Evolutionary conservation across 1,284 basidiomycete species (phyloP).

Genomic region (Tranzscheliella williamsii): DNA sequence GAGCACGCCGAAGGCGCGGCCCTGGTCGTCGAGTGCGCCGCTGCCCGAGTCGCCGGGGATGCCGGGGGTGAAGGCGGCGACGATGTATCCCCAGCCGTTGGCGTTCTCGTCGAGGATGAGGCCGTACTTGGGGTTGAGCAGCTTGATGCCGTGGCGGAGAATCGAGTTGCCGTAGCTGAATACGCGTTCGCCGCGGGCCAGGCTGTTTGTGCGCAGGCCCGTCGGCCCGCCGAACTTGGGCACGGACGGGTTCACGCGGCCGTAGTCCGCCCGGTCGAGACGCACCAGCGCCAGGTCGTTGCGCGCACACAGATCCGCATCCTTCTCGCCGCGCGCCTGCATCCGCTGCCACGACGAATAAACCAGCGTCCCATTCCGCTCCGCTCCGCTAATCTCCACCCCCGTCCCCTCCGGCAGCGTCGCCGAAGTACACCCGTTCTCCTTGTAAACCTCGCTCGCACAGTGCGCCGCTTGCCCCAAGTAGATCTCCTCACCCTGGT

Average conservation of each 20-base stretch:
- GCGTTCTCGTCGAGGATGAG: slow-evolving; percentile 26
- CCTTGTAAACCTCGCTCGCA: slow-evolving; percentile 25
- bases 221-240: slow-evolving; percentile 42
- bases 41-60: slow-evolving; percentile 45
- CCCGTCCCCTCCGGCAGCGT: slow-evolving; percentile 37
- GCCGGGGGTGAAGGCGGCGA: slow-evolving; percentile 29
- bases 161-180: slow-evolving; percentile 49
- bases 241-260: slow-evolving; percentile 42
- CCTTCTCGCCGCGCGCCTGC: slow-evolving; percentile 35
- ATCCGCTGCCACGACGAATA: slow-evolving; percentile 44
- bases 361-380: slow-evolving; percentile 25
- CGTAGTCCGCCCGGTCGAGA: slow-evolving; percentile 42
- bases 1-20: slow-evolving; percentile 36
- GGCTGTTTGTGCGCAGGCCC: slow-evolving; percentile 18
- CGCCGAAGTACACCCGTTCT: slow-evolving; percentile 32
- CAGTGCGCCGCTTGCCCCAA: slow-evolving; percentile 47
- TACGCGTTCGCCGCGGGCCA: slow-evolving; percentile 25
- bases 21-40: slow-evolving; percentile 36
- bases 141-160: slow-evolving; percentile 35
- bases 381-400: slow-evolving; percentile 43
- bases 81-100: slow-evolving; percentile 41
- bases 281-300: slow-evolving; percentile 42
- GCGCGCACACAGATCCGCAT: slow-evolving; percentile 37
- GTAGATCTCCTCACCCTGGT: slow-evolving; percentile 34
- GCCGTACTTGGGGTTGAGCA: slow-evolving; percentile 45